Evolutionary conservation across 2,329 filamentous ascomycete genomes (phyloP), one percentile per base, ranked within the genome.

Genomic region (Cercospora sp.): DNA sequence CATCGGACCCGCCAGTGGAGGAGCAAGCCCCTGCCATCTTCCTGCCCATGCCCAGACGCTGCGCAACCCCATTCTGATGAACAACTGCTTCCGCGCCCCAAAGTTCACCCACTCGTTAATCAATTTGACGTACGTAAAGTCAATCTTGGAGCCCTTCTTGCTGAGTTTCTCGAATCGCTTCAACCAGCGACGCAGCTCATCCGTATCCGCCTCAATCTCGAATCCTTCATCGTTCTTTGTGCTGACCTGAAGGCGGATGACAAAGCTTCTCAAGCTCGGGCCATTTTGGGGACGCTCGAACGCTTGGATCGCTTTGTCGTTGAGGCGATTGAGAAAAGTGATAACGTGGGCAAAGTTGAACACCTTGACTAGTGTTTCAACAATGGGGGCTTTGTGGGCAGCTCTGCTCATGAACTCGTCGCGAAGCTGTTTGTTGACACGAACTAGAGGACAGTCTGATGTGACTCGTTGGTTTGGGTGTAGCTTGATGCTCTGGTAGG

Each of bases 281-380:
- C 30, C 18, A 21, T n/a, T 26, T 24, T 12, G 28, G 7, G 26
- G 13, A n/a, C 5, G 16, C 7, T 32, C 55, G 30, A 58, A 34
- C 9, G 55, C 28, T 21, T 30, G 28, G 8, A 58, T 24, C 2
- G 8, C 28, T 58, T 58, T 58, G 28, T 58, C 28, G 16, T 30
- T 58, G 18, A 67, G 37, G 21, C 61, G 61, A n/a, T 67, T 67
- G n/a, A 67, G 34, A 16, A 65, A 67, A 16, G 55, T 64, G n/a
- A 67, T 53, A 21, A 67, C 43, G 51, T 67, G 66, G 28, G 61
- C 66, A n/a, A 67, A 67, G 5, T 55, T 49, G 40, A 62, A 63
- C 16, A 61, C 60, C 9, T 37, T 43, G 2, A 67, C 55, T 9
- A 28, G 37, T 12, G 61, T 55, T n/a, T 28, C 60, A 6, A 67